phyloP scores from a whole-genome alignment of 2,329 filamentous ascomycete species.

The Niveomyces coronatus region DNA sequence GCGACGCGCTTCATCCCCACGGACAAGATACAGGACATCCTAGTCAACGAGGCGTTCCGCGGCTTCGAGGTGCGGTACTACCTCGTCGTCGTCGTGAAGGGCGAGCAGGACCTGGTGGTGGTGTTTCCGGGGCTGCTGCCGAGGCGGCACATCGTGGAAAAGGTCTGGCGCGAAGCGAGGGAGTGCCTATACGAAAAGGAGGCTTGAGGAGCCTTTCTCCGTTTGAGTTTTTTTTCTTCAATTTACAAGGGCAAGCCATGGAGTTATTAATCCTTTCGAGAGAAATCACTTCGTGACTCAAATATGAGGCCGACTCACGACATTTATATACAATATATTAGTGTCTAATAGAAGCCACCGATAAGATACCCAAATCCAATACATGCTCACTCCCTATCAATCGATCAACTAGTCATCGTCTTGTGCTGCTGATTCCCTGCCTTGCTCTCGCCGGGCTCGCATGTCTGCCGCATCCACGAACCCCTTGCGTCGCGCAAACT shows the following conservation, averaged over 20 bases:
- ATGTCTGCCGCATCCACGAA: conserved; percentile 42
- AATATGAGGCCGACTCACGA: too few species aligned
- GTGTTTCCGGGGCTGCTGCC: conserved; percentile 82
- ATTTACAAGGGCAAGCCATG: not conserved
- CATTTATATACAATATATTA: too few species aligned
- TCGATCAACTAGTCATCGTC: conserved; percentile 18
- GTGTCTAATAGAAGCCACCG: too few species aligned
- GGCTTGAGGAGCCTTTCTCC: conserved; percentile 21
- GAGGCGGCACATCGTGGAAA: conserved; percentile 62
- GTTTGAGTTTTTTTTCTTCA: not conserved
- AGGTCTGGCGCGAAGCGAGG: conserved; percentile 79
- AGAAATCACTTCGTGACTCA: too few species aligned
- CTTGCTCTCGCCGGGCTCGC: conserved; percentile 23
- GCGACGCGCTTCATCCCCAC: conserved; percentile 68
- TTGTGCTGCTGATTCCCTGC: conserved; percentile 20
- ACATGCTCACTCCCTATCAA: too few species aligned
- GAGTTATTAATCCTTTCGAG: too few species aligned
- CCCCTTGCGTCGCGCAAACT: conserved; percentile 51
- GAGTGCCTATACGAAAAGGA: conserved; percentile 63
- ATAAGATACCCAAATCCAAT: too few species aligned
- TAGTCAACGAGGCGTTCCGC: conserved; percentile 89
- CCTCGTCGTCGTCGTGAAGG: conserved; percentile 79
- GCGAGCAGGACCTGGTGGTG: conserved; percentile 81
- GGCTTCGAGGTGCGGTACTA: conserved; percentile 90
- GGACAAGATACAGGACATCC: conserved; percentile 80